Evolutionary conservation across 1,284 basidiomycete species (phyloP), one percentile per base, ranked within the genome.

Genomic region (Golubevia sp.): DNA sequence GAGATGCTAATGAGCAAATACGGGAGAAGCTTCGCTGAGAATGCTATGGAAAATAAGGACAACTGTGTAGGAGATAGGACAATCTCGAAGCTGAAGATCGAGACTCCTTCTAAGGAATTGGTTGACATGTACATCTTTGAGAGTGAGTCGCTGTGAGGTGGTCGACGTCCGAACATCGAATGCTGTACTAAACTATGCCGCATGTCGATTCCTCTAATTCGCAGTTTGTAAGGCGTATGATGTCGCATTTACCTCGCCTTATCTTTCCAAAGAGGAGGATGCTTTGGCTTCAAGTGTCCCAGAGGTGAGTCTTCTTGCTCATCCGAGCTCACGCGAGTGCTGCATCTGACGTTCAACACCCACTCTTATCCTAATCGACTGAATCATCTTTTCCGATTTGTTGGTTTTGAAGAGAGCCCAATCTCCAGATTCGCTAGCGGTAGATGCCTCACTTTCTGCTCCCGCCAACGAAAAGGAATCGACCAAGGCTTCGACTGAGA

Each of bases 191-290:
- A n/a, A n/a, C n/a, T n/a, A n/a, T n/a, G n/a, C n/a, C n/a, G n/a
- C n/a, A n/a, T n/a, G n/a, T n/a, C n/a, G n/a, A 38, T 6, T 4
- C 30, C 21, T 3, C 49, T 20, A 15, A 57, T 49, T 25, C 55
- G 11, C 62, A 68, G 62, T 80, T 56, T 80, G 77, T 64, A 72
- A 67, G 44, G 69, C 76, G 26, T 80, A 80, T 62, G 64, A 71
- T 34, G 73, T 80, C 23, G 52, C 68, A 1, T 71, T 75, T 38
- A 67, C 68, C 11, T 26, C 50, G 11, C 25, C 26, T 18, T 26
- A 21, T n/a, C 54, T 44, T 6, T 7, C 20, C 18, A 3, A 44
- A 26, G 26, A 44, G 20, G n/a, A n/a, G n/a, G n/a, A n/a, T n/a
- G n/a, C n/a, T n/a, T n/a, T n/a, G n/a, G n/a, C n/a, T n/a, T n/a